Base-by-base conservation (phyloP, 2,329 filamentous ascomycete species). In the Geoglossum cookeanum region DNA sequence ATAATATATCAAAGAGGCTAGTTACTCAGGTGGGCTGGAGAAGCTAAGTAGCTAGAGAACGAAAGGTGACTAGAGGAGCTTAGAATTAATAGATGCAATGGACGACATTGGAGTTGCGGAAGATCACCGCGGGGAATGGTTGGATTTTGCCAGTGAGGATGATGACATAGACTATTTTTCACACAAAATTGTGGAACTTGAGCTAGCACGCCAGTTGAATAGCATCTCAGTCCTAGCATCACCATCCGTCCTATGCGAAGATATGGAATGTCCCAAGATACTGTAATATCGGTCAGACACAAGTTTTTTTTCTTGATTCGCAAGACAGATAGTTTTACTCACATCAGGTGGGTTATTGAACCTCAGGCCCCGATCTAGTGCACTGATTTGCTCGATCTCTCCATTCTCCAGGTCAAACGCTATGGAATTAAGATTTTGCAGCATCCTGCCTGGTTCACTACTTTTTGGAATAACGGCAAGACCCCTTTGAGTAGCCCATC, bases 401-500 rank as follows among this genome's bases (percentile, higher is more conserved):
- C 74, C 73, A 64, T 81, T 68, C 30, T 76, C 74, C 37, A 90
- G 71, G 64, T 87, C 77, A 66, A 86, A 90, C 60, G 71, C 72
- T 61, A 74, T 78, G 61, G 81, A 79, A 62, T 82, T 78, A 62
- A 90, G 71, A 71, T 88, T 88, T 73, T 83, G 74, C 59, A 72
- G 68, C 68, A 87, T 75, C 62, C 73, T 60, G 61, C 66, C 62
- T 69, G 76, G 70, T 69, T 75, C 75, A 67, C 78, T 83, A 61
- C 78, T 83, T 79, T 91, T 91, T 63, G 86, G 87, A 64, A 92
- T 92, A 64, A 92, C 84, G 53, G 86, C 85, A 58, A 92, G 74
- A 35, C 81, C 81, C 55, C 85, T 78, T 76, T 94, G 87, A 15
- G 88, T 94, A 27, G 87, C 81, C 89, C 89, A 95, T 64, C 88